Evolutionary conservation across 306 rosid genomes (phyloP).

Genomic region (Oxytropis ochrocephala): DNA sequence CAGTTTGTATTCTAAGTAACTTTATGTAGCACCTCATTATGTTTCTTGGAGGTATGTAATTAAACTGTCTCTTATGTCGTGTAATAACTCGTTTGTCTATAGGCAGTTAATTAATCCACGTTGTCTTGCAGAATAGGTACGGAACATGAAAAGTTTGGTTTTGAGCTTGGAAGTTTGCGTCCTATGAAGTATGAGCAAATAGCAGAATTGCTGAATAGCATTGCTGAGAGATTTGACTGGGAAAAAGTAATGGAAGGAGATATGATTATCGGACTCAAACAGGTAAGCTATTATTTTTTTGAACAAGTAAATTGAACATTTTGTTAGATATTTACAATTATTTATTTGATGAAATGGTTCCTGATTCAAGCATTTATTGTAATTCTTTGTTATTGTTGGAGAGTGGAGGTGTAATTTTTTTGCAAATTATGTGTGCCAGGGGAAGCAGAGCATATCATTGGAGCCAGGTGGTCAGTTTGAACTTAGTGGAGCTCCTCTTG

Average conservation of each 20-base stretch:
- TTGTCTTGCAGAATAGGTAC: conserved; percentile 83
- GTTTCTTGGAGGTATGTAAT: background rate
- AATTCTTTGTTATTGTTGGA: background rate
- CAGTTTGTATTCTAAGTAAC: background rate
- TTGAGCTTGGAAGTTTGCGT: conserved; percentile 63
- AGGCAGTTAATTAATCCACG: conserved; percentile 4
- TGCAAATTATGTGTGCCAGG: conserved; percentile 45
- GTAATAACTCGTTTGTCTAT: background rate
- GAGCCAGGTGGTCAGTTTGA: conserved; percentile 99
- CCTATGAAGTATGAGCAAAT: conserved; percentile 90
- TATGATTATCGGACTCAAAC: conserved; percentile 87
- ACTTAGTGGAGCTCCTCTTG: conserved; percentile 98
- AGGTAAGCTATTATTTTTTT: conserved; percentile 39
- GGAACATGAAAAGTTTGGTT: conserved; percentile 98
- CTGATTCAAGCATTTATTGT: conserved; percentile 2
- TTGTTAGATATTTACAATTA: background rate
- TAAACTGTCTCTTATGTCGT: background rate
- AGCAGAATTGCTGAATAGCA: conserved; percentile 69
- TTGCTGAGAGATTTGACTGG: conserved; percentile 97
- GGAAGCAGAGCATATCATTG: conserved; percentile 91
- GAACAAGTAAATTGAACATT: background rate
- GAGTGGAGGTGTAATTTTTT: background rate
- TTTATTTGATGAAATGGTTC: conserved; percentile 6
- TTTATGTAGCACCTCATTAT: background rate
- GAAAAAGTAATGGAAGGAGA: conserved; percentile 88